Base-by-base conservation (phyloP, 2,329 filamentous ascomycete genomes). In the Didymella sp. region DNA sequence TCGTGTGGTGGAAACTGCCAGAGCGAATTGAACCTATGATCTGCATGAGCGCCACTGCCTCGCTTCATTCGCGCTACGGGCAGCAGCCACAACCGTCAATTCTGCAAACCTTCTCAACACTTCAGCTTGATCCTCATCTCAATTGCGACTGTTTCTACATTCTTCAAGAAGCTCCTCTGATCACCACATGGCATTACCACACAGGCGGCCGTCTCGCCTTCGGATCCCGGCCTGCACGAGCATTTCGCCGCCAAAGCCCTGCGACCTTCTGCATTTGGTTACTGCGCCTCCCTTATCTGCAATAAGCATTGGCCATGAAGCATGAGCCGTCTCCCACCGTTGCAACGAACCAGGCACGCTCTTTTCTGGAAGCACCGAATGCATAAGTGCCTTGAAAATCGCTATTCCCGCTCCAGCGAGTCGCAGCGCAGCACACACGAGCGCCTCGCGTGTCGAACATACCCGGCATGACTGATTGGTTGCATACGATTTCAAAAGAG, bases 301-400 rank as follows among this genome's bases (percentile, higher is more conserved):
- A 43, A 59, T 62, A 68, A 67, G 66, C 66, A 64, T 66, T 61
- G 59, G 59, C 60, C 57, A 58, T 15, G 50, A 57, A 66, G 66
- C 64, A 67, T 67, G 53, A 60, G 51, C 54, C 59, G 47, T 52
- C 43, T 19, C 12, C 49, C 46, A 46, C 28, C 13, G 31, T 35
- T 42, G 21, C 17, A 19, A 28, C 31, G 25, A 35, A 33, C 28
- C 41, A 46, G 30, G 28, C 33, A 45, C 27, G 22, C 45, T 35
- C 21, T 40, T 19, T 37, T 51, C 42, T 46, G 47, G 35, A 47
- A 42, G 35, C 35, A 22, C 35, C 21, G 22, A 28, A 17, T 46
- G 6, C 6, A 21, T 25, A 43, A 42, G 9, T 15, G 19, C 8
- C 19, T 42, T 27, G 43, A n/a, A n/a, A 35, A 47, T 48, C 42